phyloP scores from a whole-genome alignment of 345 rosid genomes.

The Syzygium jambos region DNA sequence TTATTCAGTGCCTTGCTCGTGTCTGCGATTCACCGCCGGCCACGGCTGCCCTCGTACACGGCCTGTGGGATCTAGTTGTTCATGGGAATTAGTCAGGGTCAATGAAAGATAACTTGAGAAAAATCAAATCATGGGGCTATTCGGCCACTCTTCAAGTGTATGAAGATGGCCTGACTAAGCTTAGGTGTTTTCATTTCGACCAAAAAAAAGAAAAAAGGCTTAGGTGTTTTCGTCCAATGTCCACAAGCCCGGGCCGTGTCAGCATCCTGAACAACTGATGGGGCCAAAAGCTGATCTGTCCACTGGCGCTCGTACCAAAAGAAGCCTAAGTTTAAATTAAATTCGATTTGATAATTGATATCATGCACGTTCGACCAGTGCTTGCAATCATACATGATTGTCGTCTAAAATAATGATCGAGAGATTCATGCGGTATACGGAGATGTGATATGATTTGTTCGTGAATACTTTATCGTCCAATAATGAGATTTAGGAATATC shows the following conservation, averaged over 20 bases:
- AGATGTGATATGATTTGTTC: background rate
- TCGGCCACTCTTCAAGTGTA: background rate
- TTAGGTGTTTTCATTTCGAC: too few relatives aligned
- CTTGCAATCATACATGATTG: background rate
- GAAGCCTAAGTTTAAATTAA: background rate
- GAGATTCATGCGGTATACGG: background rate
- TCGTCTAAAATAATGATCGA: background rate
- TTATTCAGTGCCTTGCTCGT: background rate
- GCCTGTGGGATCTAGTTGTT: too few relatives aligned
- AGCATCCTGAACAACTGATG: background rate
- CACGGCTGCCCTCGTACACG: background rate
- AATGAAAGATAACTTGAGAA: too few relatives aligned
- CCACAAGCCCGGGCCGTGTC: background rate
- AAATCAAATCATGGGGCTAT: background rate
- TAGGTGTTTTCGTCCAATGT: background rate
- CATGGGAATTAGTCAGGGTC: background rate
- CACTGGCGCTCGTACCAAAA: background rate
- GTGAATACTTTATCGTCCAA: background rate
- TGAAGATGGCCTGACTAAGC: background rate
- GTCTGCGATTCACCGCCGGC: background rate
- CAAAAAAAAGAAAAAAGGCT: too few relatives aligned
- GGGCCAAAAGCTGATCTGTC: background rate
- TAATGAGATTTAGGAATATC: background rate
- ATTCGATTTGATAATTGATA: background rate
- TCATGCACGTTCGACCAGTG: background rate